Evolutionary conservation across 805 yeast species (phyloP), one percentile per base, ranked within the genome.

Genomic region (Helenozyma rhizophorensis): DNA sequence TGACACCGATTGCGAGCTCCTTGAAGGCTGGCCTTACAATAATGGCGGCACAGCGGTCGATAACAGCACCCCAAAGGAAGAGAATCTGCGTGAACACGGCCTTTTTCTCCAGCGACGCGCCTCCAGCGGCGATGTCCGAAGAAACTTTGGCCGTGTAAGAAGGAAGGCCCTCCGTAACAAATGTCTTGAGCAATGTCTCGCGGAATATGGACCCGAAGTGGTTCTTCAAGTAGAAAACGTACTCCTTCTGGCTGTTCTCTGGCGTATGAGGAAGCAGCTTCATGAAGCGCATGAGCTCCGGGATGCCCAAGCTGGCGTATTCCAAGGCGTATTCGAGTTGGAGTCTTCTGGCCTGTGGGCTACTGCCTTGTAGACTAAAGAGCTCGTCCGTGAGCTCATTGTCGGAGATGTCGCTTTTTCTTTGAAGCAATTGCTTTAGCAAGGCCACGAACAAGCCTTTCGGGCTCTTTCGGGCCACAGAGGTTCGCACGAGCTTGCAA

Each of bases 341-440:
- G 17, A 40, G 30, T 10, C 18, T 16, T 27, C 27, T 4, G 14
- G 12, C 14, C 11, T 23, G 26, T 14, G 34, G 26, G n/a, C n/a
- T n/a, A n/a, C n/a, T n/a, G n/a, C n/a, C n/a, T n/a, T n/a, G n/a
- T 10, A 53, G 37, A 23, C 56, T 58, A 10, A 62, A 40, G 4
- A 63, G 39, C 14, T 39, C 37, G n/a, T 53, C 43, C 21, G 48
- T 28, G 33, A 53, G 57, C 26, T 62, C 60, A 14, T 46, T 39
- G 12, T 53, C 51, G 5, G 43, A 25, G 6, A 60, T 41, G 3
- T 50, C 36, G 2, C 36, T 34, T n/a, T n/a, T n/a, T 13, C 36
- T 38, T 11, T 45, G 38, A 18, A 53, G 50, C 17, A 64, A 43
- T 38, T 62, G 65, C 25, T 46, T 43, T 36, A 48, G 53, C 12